A percentile compares a stretch with the other conserved stretches of the same genome.
Conservation (phyloP, 495 filamentous ascomycete genomes). For the Penicillium fimorum region DNA sequence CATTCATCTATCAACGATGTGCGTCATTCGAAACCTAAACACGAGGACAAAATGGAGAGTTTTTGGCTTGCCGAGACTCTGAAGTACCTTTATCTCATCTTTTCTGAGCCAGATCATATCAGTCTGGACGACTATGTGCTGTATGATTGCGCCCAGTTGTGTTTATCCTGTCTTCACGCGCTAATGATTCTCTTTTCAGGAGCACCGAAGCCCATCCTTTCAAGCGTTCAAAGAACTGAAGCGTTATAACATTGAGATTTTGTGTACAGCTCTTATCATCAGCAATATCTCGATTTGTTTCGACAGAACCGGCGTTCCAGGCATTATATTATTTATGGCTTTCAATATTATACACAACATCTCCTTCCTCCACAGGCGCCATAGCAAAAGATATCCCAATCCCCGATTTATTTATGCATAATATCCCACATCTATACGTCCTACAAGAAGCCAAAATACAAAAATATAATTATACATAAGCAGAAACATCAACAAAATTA, state of each 20-base stretch:
- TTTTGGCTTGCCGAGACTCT: slow-evolving; percentile 74
- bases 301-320: not conserved
- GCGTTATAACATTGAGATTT: not conserved
- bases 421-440: not conserved
- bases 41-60: slow-evolving; percentile 54
- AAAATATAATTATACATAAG: slow-evolving; percentile 18
- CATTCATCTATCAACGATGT: slow-evolving; percentile 62
- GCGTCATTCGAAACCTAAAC: slow-evolving; percentile 29
- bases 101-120: slow-evolving; percentile 65
- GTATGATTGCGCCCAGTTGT: slow-evolving; percentile 28
- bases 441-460: not conserved
- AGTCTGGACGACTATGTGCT: slow-evolving; percentile 70
- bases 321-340: not conserved
- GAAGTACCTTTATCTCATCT: slow-evolving; percentile 94
- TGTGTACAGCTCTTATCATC: not conserved
- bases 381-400: not conserved
- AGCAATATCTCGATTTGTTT: not conserved
- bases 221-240: slow-evolving; percentile 39
- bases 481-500: slow-evolving; percentile 16
- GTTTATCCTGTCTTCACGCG: not conserved
- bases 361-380: not conserved
- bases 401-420: not conserved
- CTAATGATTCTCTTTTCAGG: slow-evolving; percentile 21
- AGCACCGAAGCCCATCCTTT: slow-evolving; percentile 81
- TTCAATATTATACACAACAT: not conserved